Evolutionary conservation across 139 green algal genomes (phyloP).

Genomic region (Microglena sp.): DNA sequence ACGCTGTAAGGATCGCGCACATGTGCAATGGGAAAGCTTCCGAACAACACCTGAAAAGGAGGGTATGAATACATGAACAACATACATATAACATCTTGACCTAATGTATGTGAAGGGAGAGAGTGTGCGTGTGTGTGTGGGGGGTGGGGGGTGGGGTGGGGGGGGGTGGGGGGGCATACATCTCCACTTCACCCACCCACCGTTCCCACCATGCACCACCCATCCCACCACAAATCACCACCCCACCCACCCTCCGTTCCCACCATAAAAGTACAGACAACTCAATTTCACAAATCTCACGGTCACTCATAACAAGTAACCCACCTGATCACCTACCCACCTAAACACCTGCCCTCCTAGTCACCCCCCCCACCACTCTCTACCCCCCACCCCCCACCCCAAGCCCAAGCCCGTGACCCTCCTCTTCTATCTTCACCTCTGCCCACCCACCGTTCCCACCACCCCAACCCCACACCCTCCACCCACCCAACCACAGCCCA

Average conservation of each 20-base stretch:
- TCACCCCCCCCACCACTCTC: neutral
- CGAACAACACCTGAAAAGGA: slow-evolving; percentile 47
- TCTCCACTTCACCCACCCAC: neutral
- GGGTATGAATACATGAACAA: neutral
- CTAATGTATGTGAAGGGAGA: neutral
- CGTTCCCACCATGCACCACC: too few species aligned
- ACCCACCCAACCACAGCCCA: neutral
- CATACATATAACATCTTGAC: neutral
- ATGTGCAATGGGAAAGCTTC: slow-evolving; percentile 48
- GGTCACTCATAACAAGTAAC: neutral
- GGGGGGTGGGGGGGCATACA: neutral
- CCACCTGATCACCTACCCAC: neutral
- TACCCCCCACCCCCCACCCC: too few species aligned
- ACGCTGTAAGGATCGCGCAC: slow-evolving; percentile 51
- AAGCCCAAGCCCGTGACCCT: neutral
- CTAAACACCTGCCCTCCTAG: neutral
- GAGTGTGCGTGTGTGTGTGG: slow-evolving; percentile 1
- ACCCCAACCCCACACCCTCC: neutral
- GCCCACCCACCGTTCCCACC: too few species aligned
- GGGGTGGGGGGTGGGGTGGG: neutral
- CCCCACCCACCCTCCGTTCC: too few species aligned
- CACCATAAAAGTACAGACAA: too few species aligned
- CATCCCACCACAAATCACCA: too few species aligned
- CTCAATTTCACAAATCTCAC: too few species aligned
- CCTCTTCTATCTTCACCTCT: neutral